Evolutionary conservation across 2,329 filamentous ascomycete genomes (phyloP).

Genomic region (Hypoxylon sp.): DNA sequence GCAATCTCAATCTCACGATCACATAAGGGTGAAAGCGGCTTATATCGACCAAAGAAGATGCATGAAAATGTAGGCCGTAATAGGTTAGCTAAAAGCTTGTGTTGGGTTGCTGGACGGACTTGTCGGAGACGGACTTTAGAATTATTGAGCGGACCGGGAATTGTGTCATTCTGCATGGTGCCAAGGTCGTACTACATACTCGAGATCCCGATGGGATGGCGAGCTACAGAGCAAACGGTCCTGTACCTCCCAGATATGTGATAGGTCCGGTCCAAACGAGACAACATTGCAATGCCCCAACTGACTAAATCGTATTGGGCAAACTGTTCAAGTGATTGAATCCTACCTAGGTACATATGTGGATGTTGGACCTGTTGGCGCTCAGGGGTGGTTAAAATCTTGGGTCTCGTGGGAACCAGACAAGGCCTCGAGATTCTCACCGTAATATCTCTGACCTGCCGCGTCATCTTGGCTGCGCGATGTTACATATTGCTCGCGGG

Average conservation of each 20-base stretch:
- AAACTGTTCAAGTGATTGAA: constrained; percentile 1
- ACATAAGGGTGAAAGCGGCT: constrained; percentile 8
- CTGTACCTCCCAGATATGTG: neutral
- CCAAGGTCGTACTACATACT: constrained; percentile 15
- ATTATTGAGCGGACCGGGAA: neutral
- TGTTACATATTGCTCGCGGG: constrained; percentile 26
- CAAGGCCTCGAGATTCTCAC: constrained; percentile 18
- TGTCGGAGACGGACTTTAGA: constrained; percentile 1
- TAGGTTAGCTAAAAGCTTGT: constrained; percentile 19
- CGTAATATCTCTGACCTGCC: constrained; percentile 29
- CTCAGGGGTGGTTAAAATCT: constrained; percentile 8
- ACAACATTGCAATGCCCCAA: constrained; percentile 8
- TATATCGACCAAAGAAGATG: constrained; percentile 33
- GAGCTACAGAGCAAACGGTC: constrained; percentile 11
- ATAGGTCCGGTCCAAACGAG: constrained; percentile 15
- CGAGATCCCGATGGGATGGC: constrained; percentile 6
- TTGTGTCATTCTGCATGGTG: constrained; percentile 14
- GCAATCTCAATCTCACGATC: constrained; percentile 7
- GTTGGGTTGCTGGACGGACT: constrained; percentile 1
- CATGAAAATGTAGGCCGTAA: constrained; percentile 1
- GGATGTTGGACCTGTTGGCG: constrained; percentile 4
- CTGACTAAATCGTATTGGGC: constrained; percentile 9
- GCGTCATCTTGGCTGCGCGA: constrained; percentile 37
- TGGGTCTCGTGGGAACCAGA: constrained; percentile 6
- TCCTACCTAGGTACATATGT: neutral